phyloP scores from a whole-genome alignment of 306 rosid species.

The Hippophae rhamnoides region DNA sequence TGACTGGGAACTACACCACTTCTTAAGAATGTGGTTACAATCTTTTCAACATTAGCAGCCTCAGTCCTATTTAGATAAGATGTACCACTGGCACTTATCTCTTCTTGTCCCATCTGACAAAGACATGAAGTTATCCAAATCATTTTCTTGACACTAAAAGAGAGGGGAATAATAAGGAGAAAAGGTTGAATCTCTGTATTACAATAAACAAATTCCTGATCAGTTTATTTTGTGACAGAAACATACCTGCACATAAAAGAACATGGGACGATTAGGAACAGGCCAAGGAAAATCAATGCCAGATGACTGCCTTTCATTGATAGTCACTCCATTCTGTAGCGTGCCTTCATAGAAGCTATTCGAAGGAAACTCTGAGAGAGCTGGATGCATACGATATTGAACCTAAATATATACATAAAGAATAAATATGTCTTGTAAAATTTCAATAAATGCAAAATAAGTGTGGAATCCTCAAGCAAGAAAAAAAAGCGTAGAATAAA shows the following conservation, averaged over 20 bases:
- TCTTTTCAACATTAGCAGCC: constrained; percentile 99
- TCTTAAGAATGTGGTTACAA: constrained; percentile 93
- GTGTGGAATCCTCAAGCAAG: background rate
- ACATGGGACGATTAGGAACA: constrained; percentile 97
- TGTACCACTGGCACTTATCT: constrained; percentile 98
- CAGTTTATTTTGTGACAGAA: background rate
- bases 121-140: constrained; percentile 12
- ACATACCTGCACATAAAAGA: constrained; percentile 93
- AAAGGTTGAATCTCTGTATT: background rate
- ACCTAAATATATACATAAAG: constrained; percentile 45
- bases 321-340: constrained; percentile 92
- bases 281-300: constrained; percentile 99
- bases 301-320: constrained; percentile 84
- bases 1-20: constrained; percentile 97
- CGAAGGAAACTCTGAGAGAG: constrained; percentile 93
- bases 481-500: background rate
- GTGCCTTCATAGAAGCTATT: constrained; percentile 99
- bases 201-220: background rate
- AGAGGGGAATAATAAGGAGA: background rate
- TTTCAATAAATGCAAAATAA: too few species aligned
- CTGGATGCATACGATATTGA: constrained; percentile 99
- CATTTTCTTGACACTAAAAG: background rate
- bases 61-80: constrained; percentile 95
- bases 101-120: constrained; percentile 98
- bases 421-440: background rate